Percentiles rank a stretch among this genome's conserved stretches.
phyloP scores from a whole-genome alignment of 441 rosid genomes.

The Gossypium schwendimanii region DNA sequence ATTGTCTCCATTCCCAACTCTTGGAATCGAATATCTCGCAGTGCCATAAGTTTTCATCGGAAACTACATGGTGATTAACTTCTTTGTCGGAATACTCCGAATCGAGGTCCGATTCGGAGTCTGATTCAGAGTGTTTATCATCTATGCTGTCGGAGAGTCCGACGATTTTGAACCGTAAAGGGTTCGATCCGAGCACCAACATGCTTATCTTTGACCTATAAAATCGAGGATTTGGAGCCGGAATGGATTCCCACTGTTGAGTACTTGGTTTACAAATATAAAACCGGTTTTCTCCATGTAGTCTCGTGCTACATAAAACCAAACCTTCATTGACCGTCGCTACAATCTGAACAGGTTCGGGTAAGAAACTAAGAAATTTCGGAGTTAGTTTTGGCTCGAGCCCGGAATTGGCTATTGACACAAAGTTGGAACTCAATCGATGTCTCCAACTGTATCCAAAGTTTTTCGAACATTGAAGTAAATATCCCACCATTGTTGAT shows the following conservation, averaged over 20 bases:
- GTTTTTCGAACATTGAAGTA: background rate
- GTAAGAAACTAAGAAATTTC: background rate
- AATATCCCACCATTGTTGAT: background rate
- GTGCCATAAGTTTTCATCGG: background rate
- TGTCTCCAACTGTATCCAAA: too few species aligned
- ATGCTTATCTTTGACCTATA: background rate
- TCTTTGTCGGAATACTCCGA: too few species aligned
- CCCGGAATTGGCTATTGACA: background rate
- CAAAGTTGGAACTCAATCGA: too few species aligned
- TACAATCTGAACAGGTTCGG: background rate
- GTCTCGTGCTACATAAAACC: background rate
- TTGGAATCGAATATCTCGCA: background rate
- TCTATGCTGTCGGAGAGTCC: background rate
- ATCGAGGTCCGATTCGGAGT: background rate
- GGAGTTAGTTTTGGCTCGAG: background rate
- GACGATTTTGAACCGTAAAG: background rate
- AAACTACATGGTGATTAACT: too few species aligned
- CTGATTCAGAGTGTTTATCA: background rate
- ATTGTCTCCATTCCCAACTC: background rate
- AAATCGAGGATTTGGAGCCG: background rate
- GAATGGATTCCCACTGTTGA: background rate
- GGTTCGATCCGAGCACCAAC: background rate
- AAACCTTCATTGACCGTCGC: background rate
- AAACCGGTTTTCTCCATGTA: background rate
- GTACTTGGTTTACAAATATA: constrained; percentile 8